Percentiles rank a stretch among this genome's conserved stretches.
phyloP scores from a whole-genome alignment of 2,329 filamentous ascomycete species.

The Pestalotiopsis sp. region DNA sequence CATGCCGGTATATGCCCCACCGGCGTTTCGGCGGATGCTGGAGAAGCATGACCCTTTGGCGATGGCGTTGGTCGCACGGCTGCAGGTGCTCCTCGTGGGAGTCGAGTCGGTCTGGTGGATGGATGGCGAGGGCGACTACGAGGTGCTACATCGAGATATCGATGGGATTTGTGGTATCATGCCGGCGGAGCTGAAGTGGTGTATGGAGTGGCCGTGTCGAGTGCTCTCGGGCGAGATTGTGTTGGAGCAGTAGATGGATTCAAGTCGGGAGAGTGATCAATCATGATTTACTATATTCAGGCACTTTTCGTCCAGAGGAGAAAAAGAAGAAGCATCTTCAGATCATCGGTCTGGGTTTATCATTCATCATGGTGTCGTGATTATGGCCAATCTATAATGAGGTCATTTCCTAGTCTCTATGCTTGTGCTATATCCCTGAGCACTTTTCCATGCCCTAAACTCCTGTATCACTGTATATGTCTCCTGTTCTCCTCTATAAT shows the following conservation, averaged over 20 bases:
- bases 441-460: too few relatives aligned
- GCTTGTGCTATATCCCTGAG: too few relatives aligned
- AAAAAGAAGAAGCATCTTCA: background rate
- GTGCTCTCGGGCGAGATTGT: slow-evolving; percentile 6
- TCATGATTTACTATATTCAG: background rate
- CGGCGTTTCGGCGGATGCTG: background rate
- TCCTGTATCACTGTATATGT: too few relatives aligned
- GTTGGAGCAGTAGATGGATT: background rate
- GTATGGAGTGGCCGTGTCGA: slow-evolving; percentile 8
- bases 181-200: background rate
- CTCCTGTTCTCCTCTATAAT: too few relatives aligned
- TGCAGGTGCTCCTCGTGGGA: background rate
- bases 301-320: background rate
- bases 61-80: slow-evolving; percentile 5
- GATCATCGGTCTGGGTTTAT: background rate
- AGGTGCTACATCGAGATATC: slow-evolving; percentile 9
- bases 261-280: background rate
- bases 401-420: background rate
- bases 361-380: background rate
- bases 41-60: background rate
- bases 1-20: background rate
- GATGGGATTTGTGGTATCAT: slow-evolving; percentile 8
- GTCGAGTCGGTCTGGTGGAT: slow-evolving; percentile 12
- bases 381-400: background rate
- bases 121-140: slow-evolving; percentile 9